Base-by-base conservation (phyloP, 2,329 filamentous ascomycete species). In the Diaporthe humulicola region DNA sequence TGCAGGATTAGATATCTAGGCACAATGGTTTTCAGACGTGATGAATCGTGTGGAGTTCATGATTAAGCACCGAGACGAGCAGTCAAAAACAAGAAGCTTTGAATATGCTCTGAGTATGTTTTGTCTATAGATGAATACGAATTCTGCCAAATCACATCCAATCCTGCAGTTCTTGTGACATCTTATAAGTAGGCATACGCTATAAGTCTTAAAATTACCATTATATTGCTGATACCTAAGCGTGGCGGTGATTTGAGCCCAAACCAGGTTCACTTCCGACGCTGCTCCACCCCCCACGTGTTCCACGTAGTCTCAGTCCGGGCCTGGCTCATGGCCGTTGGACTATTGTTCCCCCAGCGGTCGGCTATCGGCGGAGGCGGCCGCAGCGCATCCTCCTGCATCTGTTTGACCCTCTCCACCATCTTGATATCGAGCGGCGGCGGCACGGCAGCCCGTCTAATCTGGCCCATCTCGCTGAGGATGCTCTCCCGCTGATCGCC, bases 401-500 rank as follows among this genome's bases (percentile, higher is more conserved):
- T 50, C 14, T 64, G 56, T 3, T 22, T 48, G 40, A 56, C 57
- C 45, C 70, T 54, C 45, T 66, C n/a, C 57, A 72, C 57, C 70
- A 64, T 19, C 40, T 54, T 54, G 22, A n/a, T 40, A 12, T 72
- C 70, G 45, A 72, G 70, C 3, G 70, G 70, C 36, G 70, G 70
- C 48, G 70, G 70, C 57, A 72, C 70, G 5, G 70, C 70, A 3
- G 56, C 57, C 40, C 70, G 40, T 8, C 57, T 22, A 8, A 72
- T 64, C 58, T 54, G 70, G 57, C 70, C 70, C 57, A 72, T 72
- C 57, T 64, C 70, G 70, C 57, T 52, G 40, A 72, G 70, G 42
- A 72, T 54, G 57, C 70, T 64, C 70, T 64, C 57, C 25, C 57
- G 70, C 57, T 54, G 36, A 14, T n/a, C 57, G 28, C 56, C 42